Conservation (phyloP, 305 asterid species). For the Fraxinus velutina region DNA sequence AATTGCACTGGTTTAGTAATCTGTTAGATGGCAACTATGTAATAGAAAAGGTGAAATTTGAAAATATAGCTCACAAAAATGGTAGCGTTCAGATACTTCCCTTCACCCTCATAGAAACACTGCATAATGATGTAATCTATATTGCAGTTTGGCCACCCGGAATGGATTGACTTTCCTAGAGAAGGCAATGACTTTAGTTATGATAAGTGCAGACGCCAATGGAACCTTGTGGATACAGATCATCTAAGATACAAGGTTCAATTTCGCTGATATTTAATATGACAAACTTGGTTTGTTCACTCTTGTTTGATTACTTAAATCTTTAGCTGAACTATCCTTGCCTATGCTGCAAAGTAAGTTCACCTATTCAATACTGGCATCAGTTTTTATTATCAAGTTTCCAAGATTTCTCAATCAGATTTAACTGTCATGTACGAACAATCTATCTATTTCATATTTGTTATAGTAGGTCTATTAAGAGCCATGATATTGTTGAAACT, state of each 20-base stretch:
- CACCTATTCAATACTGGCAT: constrained; percentile 8
- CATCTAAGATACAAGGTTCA: constrained; percentile 93
- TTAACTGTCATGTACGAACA: constrained; percentile 11
- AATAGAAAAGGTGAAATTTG: neutral
- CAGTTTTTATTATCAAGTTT: constrained; percentile 6
- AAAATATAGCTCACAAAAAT: constrained; percentile 6
- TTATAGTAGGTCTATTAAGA: constrained; percentile 6
- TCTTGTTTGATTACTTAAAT: constrained; percentile 11
- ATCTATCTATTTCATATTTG: neutral
- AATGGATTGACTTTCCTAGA: constrained; percentile 98
- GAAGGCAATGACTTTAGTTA: constrained; percentile 92
- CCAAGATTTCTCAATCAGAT: constrained; percentile 3
- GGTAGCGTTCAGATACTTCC: neutral
- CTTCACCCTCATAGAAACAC: constrained; percentile 18
- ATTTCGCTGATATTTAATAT: neutral
- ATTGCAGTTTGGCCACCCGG: constrained; percentile 94
- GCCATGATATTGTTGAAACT: neutral
- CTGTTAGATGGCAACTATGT: constrained; percentile 5
- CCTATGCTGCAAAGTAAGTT: constrained; percentile 6
- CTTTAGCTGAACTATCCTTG: constrained; percentile 8
- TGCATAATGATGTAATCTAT: constrained; percentile 20
- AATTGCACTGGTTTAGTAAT: constrained; percentile 9
- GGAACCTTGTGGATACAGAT: constrained; percentile 80
- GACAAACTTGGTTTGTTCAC: constrained; percentile 2
- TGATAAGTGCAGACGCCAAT: constrained; percentile 91